Evolutionary conservation across 306 rosid genomes (phyloP), one percentile per base, ranked within the genome.

Genomic region (Citrullus mucosospermus): DNA sequence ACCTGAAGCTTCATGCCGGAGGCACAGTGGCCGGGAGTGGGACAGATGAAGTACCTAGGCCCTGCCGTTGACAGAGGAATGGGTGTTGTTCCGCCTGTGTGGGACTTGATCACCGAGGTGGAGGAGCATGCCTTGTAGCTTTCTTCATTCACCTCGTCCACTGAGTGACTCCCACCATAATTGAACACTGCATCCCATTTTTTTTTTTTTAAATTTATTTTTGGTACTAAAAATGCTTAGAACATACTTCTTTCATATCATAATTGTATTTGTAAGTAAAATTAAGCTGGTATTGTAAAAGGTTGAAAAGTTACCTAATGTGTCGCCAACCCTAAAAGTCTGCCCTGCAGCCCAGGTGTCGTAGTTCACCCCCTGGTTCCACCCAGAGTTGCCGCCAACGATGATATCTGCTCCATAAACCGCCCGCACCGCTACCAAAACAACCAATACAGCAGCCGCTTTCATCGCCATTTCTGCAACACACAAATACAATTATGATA

Each of bases 1-100:
- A 93, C 28, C 30, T 20, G 0, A 4, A 93, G 89, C 78, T 91
- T 93, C 98, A 85, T 85, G 72, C 98, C 97, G 4, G 8, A 6
- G 4, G 1, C 0, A 74, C 96, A 91, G 81, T 93, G 95, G 20
- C 89, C 87, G 20, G 72, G 0, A 0, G 81, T 75, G 1, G 96
- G 90, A 78, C 98, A 91, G 4, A 87, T 46, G 87, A 82, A 93
- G 87, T 88, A 88, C 65, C 2, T 9, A 2, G 79, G 59, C 2
- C 98, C 96, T 0, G 85, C 0, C 5, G 53, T 0, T 0, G 80
- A 0, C 25, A 93, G 81, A n/a, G 78, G 0, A 74, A 93, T 59
- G 17, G 84, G 84, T 5, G 87, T 78, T 63, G 36, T 51, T 4
- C 94, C 92, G 57, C 25, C 90, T 0, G 0, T 0, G 22, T 89